These are phyloP conservation scores for Claviceps sp. DNA, from an alignment of 2,329 filamentous ascomycete genomes.

Conservation along the genomic window DNA sequence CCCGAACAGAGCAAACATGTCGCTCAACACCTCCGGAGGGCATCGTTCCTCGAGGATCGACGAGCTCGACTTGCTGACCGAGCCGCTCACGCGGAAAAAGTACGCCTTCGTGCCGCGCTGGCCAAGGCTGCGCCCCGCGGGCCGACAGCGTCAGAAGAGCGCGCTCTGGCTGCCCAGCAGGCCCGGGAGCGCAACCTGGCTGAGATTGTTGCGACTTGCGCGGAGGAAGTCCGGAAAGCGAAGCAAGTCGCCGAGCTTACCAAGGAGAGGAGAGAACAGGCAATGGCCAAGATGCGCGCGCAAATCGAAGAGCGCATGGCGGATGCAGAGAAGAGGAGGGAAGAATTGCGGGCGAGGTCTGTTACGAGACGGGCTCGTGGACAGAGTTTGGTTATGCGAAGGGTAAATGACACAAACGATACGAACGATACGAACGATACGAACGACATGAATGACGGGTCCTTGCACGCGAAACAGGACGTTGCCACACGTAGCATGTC, in stretches of 20 bases:
- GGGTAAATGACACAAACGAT: constrained; percentile 22
- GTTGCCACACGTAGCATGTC: constrained; percentile 30
- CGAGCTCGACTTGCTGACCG: constrained; percentile 68
- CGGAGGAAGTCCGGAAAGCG: constrained; percentile 69
- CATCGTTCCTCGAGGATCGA: constrained; percentile 68
- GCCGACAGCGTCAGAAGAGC: constrained; percentile 56
- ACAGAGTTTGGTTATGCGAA: constrained; percentile 37
- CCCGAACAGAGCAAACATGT: constrained; percentile 62
- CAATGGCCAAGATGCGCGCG: constrained; percentile 52
- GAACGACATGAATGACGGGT: constrained; percentile 20
- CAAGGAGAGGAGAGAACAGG: constrained; percentile 66
- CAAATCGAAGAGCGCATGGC: constrained; percentile 73
- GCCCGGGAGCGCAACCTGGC: constrained; percentile 69
- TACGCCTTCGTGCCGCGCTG: constrained; percentile 60
- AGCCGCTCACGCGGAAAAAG: constrained; percentile 72
- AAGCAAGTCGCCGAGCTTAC: constrained; percentile 74
- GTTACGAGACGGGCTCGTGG: constrained; percentile 38
- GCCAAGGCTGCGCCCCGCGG: constrained; percentile 57
- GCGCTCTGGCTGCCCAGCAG: constrained; percentile 62
- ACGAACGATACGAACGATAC: constrained; percentile 12
- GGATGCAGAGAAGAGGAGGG: constrained; percentile 59
- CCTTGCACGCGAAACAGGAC: constrained; percentile 36
- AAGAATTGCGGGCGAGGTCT: constrained; percentile 46
- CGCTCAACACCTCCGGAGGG: constrained; percentile 65
- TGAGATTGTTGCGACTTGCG: constrained; percentile 68